Conservation (phyloP, 257 asterid species). For the Echites panduratus region DNA sequence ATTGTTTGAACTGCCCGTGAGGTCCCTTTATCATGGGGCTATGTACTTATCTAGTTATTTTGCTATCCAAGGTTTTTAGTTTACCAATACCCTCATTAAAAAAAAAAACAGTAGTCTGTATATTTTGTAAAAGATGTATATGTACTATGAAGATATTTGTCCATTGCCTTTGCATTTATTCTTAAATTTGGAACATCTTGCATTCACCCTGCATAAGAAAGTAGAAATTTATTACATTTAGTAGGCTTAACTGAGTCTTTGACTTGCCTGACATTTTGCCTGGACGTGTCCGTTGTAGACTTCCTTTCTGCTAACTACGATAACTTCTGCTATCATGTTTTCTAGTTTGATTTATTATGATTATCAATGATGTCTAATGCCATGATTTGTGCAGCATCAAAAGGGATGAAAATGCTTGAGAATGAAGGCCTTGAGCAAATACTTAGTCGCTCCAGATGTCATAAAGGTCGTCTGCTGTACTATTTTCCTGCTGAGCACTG, state of each 20-base stretch:
- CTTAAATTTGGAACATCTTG: not conserved
- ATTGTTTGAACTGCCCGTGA: not conserved
- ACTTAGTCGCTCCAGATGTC: conserved; percentile 75
- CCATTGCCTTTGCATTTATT: not conserved
- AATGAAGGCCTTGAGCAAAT: conserved; percentile 54
- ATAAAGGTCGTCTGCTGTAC: conserved; percentile 88
- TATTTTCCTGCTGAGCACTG: conserved; percentile 56
- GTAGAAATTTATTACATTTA: not conserved
- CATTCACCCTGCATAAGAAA: not conserved
- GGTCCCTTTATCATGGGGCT: not conserved
- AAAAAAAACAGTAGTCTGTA: not conserved
- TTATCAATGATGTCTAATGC: not conserved
- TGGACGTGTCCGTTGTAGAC: not conserved
- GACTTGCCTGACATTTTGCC: no score
- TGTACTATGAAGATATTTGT: not conserved
- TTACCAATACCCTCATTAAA: not conserved
- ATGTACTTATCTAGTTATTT: not conserved
- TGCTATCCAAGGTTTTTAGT: not conserved
- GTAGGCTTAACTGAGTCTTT: not conserved
- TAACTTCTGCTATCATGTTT: not conserved
- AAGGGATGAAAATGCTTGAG: conserved; percentile 31
- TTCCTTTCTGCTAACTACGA: not conserved
- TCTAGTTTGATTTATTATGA: not conserved
- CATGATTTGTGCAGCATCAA: conserved; percentile 39
- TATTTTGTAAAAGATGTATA: not conserved